These are phyloP conservation scores for Saksenaea vasiformis DNA, from an alignment of 371 early-diverging fungal species.

Conservation along the genomic window DNA sequence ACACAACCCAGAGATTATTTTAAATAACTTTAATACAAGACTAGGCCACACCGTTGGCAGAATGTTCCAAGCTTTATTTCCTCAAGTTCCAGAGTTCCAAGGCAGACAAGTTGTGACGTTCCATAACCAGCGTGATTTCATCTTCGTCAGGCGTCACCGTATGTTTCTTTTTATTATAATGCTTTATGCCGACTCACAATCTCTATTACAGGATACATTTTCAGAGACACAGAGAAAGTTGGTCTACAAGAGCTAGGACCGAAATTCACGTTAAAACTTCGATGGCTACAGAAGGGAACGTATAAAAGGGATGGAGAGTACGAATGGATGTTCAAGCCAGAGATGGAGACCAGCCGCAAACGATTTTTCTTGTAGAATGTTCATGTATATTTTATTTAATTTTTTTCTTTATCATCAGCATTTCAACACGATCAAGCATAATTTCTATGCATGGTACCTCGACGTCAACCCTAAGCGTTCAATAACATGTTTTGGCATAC, in stretches of 20 bases:
- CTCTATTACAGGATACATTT: conserved; percentile 64
- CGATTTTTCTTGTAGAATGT: conserved; percentile 72
- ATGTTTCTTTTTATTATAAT: conserved; percentile 2
- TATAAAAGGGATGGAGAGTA: conserved; percentile 92
- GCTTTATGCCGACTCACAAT: background rate
- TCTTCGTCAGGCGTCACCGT: conserved; percentile 97
- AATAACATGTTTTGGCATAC: conserved; percentile 82
- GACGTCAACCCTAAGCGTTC: conserved; percentile 56
- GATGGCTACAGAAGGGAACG: conserved; percentile 93
- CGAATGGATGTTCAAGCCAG: conserved; percentile 93
- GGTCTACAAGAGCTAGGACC: conserved; percentile 98
- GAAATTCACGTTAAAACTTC: conserved; percentile 92
- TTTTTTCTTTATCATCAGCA: conserved; percentile 7
- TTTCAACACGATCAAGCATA: background rate
- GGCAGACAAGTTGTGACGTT: conserved; percentile 97
- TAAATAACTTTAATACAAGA: conserved; percentile 97
- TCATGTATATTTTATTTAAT: background rate
- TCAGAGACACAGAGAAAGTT: conserved; percentile 85
- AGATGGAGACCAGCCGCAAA: conserved; percentile 85
- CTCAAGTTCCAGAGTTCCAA: conserved; percentile 94
- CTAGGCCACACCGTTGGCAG: conserved; percentile 97
- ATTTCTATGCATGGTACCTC: conserved; percentile 14
- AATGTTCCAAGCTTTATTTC: conserved; percentile 95
- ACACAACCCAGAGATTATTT: conserved; percentile 95
- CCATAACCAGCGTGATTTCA: conserved; percentile 99